Conservation (phyloP, 345 rosid species). For the Lumnitzera racemosa region DNA sequence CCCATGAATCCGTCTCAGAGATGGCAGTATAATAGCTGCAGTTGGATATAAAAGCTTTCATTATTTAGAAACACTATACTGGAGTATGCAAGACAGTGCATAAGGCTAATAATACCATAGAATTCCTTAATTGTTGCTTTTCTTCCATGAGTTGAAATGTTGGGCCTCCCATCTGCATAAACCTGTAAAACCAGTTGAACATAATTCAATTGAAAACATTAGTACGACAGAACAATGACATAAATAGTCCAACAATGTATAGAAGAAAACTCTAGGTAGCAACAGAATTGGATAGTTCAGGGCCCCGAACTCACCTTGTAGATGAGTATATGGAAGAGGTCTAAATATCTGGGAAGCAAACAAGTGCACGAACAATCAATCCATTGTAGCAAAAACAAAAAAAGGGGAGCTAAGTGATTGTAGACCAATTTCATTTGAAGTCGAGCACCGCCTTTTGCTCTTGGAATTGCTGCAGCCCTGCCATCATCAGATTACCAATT, state of each 20-base stretch:
- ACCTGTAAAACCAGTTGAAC: conserved; percentile 31
- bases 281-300: conserved; percentile 1
- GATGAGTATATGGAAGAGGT: conserved; percentile 72
- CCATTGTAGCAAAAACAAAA: conserved; percentile 73
- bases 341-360: conserved; percentile 75
- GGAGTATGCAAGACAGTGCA: neutral
- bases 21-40: conserved; percentile 83
- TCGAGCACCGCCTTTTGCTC: conserved; percentile 58
- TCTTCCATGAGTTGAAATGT: conserved; percentile 53
- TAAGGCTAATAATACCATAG: conserved; percentile 44
- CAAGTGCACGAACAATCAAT: conserved; percentile 72
- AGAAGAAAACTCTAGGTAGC: neutral
- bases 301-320: conserved; percentile 49
- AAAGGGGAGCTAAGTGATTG: conserved; percentile 77
- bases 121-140: conserved; percentile 85
- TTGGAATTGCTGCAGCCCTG: conserved; percentile 89
- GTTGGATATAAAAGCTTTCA: neutral
- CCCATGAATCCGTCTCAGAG: conserved; percentile 64
- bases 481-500: neutral
- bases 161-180: conserved; percentile 48
- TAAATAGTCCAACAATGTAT: conserved; percentile 5
- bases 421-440: conserved; percentile 87
- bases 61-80: neutral
- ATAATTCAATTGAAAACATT: no score
- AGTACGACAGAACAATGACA: neutral